Conservation (phyloP, 768 basidiomycete species). For the Tulasnella sp. region DNA sequence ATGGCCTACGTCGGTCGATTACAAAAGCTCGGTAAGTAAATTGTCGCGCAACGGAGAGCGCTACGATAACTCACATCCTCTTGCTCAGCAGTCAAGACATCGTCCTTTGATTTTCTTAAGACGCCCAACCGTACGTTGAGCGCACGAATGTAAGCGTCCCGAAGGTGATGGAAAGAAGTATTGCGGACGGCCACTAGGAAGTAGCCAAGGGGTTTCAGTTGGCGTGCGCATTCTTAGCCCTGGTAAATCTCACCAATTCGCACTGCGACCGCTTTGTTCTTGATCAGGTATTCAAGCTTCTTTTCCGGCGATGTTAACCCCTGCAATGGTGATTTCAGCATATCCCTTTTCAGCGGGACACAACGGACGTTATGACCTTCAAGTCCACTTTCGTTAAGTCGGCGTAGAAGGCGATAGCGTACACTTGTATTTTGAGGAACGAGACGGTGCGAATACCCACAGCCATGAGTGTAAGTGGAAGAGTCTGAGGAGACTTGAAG, state of each 20-base stretch:
- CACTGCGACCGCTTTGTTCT: slow-evolving; percentile 2
- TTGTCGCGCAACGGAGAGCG: background rate
- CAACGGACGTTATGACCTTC: background rate
- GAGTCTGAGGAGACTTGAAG: slow-evolving; percentile 9
- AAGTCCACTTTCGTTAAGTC: background rate
- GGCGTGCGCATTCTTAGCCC: background rate
- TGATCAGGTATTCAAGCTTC: slow-evolving; percentile 4
- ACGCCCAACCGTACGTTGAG: background rate
- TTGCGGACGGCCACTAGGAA: slow-evolving; percentile 3
- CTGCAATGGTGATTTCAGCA: background rate
- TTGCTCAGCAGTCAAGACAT: background rate
- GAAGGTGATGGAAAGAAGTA: slow-evolving; percentile 12
- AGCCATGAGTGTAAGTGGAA: slow-evolving; percentile 3
- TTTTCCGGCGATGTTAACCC: background rate
- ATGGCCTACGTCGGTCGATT: background rate
- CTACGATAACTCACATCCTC: background rate
- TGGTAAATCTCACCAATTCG: slow-evolving; percentile 6
- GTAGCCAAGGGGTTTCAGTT: background rate
- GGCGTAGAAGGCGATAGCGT: slow-evolving; percentile 8
- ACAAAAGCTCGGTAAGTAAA: background rate
- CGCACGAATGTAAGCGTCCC: slow-evolving; percentile 9
- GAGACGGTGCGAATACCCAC: slow-evolving; percentile 9
- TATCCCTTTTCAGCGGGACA: background rate
- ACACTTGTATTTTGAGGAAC: slow-evolving; percentile 10
- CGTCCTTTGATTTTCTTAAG: background rate